Evolutionary conservation across 1,284 basidiomycete genomes (phyloP), one percentile per base, ranked within the genome.

Genomic region (Veloporphyrellus conicus): DNA sequence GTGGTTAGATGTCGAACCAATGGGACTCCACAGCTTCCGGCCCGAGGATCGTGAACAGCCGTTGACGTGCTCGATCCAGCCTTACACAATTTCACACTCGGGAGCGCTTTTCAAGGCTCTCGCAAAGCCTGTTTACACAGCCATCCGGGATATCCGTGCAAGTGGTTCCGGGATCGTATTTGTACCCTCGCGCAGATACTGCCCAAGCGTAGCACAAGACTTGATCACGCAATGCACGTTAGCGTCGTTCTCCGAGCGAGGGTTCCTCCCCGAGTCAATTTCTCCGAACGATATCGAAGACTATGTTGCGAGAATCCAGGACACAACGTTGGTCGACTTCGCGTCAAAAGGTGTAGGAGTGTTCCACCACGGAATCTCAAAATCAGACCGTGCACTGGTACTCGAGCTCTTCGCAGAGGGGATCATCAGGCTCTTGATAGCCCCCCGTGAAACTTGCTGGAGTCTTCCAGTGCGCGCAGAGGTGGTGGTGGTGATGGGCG

Each of bases 321-420:
- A 95, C 60, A 56, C 60, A 10, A 71, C 75, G 15, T 74, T 97
- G 3, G 71, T 74, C 22, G 88, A 98, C 61, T 82, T 87, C 33
- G 68, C 96, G 20, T 76, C 83, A n/a, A 90, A 89, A 60, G 96
- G 97, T 1, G 82, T 99, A 31, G 95, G 90, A 7, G 79, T 98
- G 54, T 88, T 88, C 66, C 83, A 94, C 61, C 78, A 82, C n/a
- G 83, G 83, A 2, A 74, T 95, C 50, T 68, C 75, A 2, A 79
- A 76, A 45, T 55, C 71, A 9, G 95, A 99, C 64, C 79, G 87
- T n/a, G 75, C 75, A 11, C 65, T 93, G 34, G 81, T 92, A 50
- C 76, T 98, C 44, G 83, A 90, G 60, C 77, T 99, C 25, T 98
- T 87, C 64, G 81, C 83, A 0, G 82, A 88, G 48, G 89, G 90